Evolutionary conservation across 176 grass and related monocot genomes (phyloP), one percentile per base, ranked within the genome.

Genomic region (Cenchrus americanus): DNA sequence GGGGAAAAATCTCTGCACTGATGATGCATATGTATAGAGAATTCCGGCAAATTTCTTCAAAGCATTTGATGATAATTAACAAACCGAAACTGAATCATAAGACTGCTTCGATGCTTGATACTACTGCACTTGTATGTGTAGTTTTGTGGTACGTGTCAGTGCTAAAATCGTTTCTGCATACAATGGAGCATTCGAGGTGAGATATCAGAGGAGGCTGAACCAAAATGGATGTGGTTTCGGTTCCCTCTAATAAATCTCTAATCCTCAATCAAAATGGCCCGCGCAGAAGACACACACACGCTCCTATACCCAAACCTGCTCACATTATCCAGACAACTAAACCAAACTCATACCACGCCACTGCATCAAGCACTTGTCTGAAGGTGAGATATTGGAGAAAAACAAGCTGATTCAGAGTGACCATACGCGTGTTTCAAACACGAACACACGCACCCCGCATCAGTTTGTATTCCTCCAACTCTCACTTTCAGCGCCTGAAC

Each of bases 141-240:
- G 27, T 30, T 30, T 30, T 30, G 27, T n/a, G n/a, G n/a, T 30
- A 30, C 2, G 27, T 30, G 27, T 30, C 57, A 1, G 5, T 52
- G 73, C 11, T 77, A 24, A 27, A 69, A 34, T 9, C 9, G 9
- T 50, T 55, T 71, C 8, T 23, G n/a, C n/a, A n/a, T n/a, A 27
- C 2, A 67, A 77, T 51, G 78, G 5, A 43, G 50, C 55, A 78
- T 79, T 30, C 27, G 2, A 30, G 27, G 27, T 30, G 69, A 90
- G 76, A 88, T 88, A 83, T 88, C 83, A 83, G 79, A 88, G 53
- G 88, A 88, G 82, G 83, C 67, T 80, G 73, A 90, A 88, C 23
- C 6, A n/a, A 19, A 14, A 19, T 15, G 24, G 82, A 54, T 65
- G 9, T 69, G 63, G 78, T 6, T 89, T 89, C 75, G 70, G 41